Percentiles rank a stretch among this genome's conserved stretches.
These are phyloP conservation scores for Cercospora janseana DNA, from an alignment of 2,329 filamentous ascomycete species.

Conservation along the genomic window DNA sequence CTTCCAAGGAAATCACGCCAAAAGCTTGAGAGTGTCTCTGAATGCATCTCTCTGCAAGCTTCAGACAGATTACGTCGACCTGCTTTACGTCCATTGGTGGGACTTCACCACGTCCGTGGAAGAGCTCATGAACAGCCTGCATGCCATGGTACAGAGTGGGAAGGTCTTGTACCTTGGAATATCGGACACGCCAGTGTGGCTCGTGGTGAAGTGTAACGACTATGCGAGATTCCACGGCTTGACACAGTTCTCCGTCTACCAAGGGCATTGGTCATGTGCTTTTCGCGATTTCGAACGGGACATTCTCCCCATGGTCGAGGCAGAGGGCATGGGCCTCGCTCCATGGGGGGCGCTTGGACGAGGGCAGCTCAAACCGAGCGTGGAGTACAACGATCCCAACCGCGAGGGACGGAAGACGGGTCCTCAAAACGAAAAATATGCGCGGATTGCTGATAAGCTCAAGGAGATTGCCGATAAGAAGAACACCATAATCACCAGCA, in stretches of 20 bases:
- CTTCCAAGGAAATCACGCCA: slow-evolving; percentile 57
- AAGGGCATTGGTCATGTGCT: slow-evolving; percentile 40
- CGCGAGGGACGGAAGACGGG: slow-evolving; percentile 39
- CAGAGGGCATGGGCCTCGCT: slow-evolving; percentile 53
- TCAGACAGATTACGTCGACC: slow-evolving; percentile 67
- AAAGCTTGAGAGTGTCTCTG: slow-evolving; percentile 57
- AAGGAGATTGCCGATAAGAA: slow-evolving; percentile 60
- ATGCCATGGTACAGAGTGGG: slow-evolving; percentile 57
- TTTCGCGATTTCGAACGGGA: slow-evolving; percentile 47
- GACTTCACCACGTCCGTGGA: slow-evolving; percentile 62
- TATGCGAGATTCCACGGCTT: slow-evolving; percentile 66
- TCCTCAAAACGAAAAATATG: slow-evolving; percentile 44
- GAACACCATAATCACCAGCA: slow-evolving; percentile 54
- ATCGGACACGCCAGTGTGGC: slow-evolving; percentile 68
- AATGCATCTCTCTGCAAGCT: slow-evolving; percentile 48
- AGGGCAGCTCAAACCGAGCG: slow-evolving; percentile 18
- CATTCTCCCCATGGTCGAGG: slow-evolving; percentile 47
- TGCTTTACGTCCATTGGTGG: slow-evolving; percentile 53
- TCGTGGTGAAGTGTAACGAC: slow-evolving; percentile 29
- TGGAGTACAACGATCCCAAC: slow-evolving; percentile 33
- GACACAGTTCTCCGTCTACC: slow-evolving; percentile 38
- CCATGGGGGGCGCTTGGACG: slow-evolving; percentile 54
- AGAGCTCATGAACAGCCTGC: slow-evolving; percentile 68
- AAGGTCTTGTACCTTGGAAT: slow-evolving; percentile 69
- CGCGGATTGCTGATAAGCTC: slow-evolving; percentile 56